Evolutionary conservation across 352 stramenopile genomes (phyloP), one percentile per base, ranked within the genome.

Genomic region (Phytophthora lateralis): DNA sequence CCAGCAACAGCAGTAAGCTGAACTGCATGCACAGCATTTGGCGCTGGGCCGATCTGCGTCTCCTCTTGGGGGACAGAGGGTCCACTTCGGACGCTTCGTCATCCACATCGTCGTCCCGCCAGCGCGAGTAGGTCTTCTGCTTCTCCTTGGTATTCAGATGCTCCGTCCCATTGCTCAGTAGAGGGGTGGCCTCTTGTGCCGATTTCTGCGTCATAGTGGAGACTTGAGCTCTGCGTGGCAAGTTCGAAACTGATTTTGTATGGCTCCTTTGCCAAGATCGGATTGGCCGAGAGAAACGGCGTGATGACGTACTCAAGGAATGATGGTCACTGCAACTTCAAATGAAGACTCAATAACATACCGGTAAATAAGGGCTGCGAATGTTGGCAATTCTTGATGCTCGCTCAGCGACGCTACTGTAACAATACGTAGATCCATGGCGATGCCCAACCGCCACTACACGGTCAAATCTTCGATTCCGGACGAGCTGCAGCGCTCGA

Each of bases 11-110:
- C 57, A 90, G 72, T 27, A 88, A 73, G 60, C 61, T 87, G 67
- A 90, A 85, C 64, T 90, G 80, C 49, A 90, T 48, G 54, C 80
- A 90, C 49, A 85, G 66, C 65, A 90, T 75, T 50, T 88, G 74
- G 21, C 80, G 80, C 42, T 80, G 66, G 29, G 63, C 56, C 29
- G 64, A 62, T 55, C 67, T 75, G 41, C 55, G 58, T 12, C 54
- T 54, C 10, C 58, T 62, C 46, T 63, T 71, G 27, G 51, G 56
- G 4, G 37, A 49, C 20, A 62, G 43, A 14, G 48, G 21, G 52
- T 63, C 62, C 37, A 21, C 39, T 8, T 17, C 38, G 17, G 12
- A 30, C 37, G 39, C 59, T 32, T 56, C 32, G 15, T 62, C 55
- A 43, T 68, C 66, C 26, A 60, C 67, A 43, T 76, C 62, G 50